A percentile compares a stretch with the other conserved stretches of the same genome.
Conservation (phyloP, 192 early-diverging fungal species). For the Coemansia sp. region DNA sequence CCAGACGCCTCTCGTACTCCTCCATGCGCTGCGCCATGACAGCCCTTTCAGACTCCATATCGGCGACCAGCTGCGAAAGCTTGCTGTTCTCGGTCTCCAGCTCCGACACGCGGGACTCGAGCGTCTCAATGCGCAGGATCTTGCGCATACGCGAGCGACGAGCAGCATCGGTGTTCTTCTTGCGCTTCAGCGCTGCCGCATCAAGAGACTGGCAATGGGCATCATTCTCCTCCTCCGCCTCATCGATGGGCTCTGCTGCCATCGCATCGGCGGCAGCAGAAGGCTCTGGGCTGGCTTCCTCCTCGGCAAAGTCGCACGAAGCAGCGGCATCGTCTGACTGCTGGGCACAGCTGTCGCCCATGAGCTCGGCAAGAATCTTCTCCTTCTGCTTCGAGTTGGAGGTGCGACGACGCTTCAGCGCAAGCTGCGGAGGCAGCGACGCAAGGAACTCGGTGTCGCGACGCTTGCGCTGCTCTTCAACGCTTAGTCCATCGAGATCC, state of each 20-base stretch:
- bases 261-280: background rate
- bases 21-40: slow-evolving; percentile 34
- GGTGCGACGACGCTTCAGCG: slow-evolving; percentile 57
- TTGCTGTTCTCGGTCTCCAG: slow-evolving; percentile 76
- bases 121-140: slow-evolving; percentile 75
- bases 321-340: slow-evolving; percentile 7
- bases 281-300: slow-evolving; percentile 3
- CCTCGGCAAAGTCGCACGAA: background rate
- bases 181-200: slow-evolving; percentile 54
- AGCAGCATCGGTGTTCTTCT: slow-evolving; percentile 93
- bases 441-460: slow-evolving; percentile 56
- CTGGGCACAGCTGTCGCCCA: slow-evolving; percentile 15
- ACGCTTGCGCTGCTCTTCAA: slow-evolving; percentile 47
- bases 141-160: slow-evolving; percentile 89
- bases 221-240: slow-evolving; percentile 8
- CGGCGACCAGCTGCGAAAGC: slow-evolving; percentile 61
- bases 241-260: background rate
- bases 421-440: slow-evolving; percentile 56
- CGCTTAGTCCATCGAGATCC: slow-evolving; percentile 5
- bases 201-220: slow-evolving; percentile 25
- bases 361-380: slow-evolving; percentile 53
- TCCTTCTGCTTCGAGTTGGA: slow-evolving; percentile 56
- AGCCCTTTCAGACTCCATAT: slow-evolving; percentile 48
- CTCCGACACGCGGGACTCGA: slow-evolving; percentile 78
- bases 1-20: slow-evolving; percentile 18